Conservation (phyloP, 768 basidiomycete species). For the Russula olivacea region DNA sequence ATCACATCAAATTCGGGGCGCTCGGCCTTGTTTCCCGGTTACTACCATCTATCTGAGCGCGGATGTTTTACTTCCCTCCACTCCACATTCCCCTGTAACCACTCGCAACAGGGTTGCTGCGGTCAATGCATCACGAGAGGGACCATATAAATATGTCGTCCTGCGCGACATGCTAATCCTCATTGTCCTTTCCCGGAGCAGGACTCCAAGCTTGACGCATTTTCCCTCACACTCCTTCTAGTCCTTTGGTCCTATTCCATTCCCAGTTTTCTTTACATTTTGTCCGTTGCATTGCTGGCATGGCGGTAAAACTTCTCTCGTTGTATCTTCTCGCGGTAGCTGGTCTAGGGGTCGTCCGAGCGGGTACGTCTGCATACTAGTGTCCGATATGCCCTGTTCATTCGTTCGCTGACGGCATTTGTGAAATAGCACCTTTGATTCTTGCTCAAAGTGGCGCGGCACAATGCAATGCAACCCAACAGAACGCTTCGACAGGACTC, state of each 20-base stretch:
- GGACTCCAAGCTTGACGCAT: slow-evolving; percentile 19
- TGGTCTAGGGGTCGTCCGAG: slow-evolving; percentile 2
- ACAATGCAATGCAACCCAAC: not conserved
- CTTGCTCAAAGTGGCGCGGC: not conserved
- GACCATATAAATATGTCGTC: not conserved
- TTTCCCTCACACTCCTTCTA: not conserved
- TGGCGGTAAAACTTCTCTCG: slow-evolving; percentile 13
- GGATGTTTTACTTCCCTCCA: not conserved
- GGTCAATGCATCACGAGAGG: not conserved
- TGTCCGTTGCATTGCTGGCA: slow-evolving; percentile 11
- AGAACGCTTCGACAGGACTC: not conserved
- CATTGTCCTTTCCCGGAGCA: slow-evolving; percentile 7
- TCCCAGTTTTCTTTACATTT: slow-evolving; percentile 1
- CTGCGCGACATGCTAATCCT: not conserved
- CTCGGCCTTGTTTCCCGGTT: not conserved
- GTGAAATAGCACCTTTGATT: slow-evolving; percentile 6
- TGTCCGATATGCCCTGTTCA: not conserved
- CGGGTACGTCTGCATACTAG: slow-evolving; percentile 2
- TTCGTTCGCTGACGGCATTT: not conserved
- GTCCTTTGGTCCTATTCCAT: not conserved
- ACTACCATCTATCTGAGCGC: not conserved
- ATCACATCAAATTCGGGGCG: not conserved
- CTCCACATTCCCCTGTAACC: not conserved
- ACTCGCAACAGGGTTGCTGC: not conserved
- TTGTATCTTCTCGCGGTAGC: slow-evolving; percentile 12